Evolutionary conservation across 2,329 filamentous ascomycete species (phyloP).

Genomic region (Aspergillus luchuensis): DNA sequence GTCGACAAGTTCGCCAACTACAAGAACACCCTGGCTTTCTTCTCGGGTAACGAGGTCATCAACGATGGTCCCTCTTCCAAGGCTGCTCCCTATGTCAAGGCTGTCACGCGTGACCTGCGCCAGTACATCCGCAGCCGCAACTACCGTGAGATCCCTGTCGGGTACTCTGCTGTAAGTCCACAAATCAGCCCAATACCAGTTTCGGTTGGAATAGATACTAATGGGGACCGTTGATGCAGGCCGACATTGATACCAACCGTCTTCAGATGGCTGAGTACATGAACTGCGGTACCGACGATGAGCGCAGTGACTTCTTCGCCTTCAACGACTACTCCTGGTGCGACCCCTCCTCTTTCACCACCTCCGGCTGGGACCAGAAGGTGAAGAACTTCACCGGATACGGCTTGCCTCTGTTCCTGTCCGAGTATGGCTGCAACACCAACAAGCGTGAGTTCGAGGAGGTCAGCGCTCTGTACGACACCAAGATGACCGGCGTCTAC

Average conservation of each 20-base stretch:
- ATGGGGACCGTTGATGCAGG: conserved; percentile 38
- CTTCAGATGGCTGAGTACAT: conserved; percentile 86
- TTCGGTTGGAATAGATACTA: background rate
- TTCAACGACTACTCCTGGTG: conserved; percentile 83
- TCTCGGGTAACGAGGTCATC: conserved; percentile 80
- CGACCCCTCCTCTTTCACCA: conserved; percentile 74
- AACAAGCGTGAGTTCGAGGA: conserved; percentile 82
- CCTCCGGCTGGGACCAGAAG: conserved; percentile 83
- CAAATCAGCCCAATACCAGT: background rate
- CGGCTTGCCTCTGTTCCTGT: conserved; percentile 88
- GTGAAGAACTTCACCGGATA: conserved; percentile 85
- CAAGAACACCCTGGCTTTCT: conserved; percentile 83
- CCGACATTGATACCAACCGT: conserved; percentile 82
- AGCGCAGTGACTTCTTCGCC: conserved; percentile 83
- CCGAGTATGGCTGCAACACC: conserved; percentile 88
- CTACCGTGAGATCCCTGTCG: conserved; percentile 70
- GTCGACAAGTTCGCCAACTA: conserved; percentile 82
- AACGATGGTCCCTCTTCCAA: conserved; percentile 67
- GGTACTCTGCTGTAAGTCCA: conserved; percentile 60
- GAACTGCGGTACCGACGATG: conserved; percentile 85
- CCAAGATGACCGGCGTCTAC: conserved; percentile 84
- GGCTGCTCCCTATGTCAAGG: conserved; percentile 74
- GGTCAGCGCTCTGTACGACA: conserved; percentile 74
- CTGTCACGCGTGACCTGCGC: conserved; percentile 74
- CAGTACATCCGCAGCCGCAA: conserved; percentile 65